A percentile compares a stretch with the other conserved stretches of the same genome.
phyloP scores from a whole-genome alignment of 2,329 filamentous ascomycete genomes.

The Albophoma yamanashiensis region DNA sequence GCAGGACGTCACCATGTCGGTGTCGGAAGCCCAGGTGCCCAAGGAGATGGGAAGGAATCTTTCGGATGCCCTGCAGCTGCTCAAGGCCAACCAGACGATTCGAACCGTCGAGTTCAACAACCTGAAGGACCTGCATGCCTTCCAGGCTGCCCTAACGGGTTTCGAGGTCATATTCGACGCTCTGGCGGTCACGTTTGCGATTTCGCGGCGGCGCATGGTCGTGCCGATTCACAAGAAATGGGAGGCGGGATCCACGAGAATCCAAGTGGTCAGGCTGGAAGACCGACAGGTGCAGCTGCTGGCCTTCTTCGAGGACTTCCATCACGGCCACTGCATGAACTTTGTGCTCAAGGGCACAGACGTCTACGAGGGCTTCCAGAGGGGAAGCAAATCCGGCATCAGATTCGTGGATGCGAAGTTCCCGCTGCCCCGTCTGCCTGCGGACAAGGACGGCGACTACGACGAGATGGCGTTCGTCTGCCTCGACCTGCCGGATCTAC shows the following conservation, averaged over 20 bases:
- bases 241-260: constrained; percentile 69
- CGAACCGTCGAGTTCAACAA: constrained; percentile 61
- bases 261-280: constrained; percentile 64
- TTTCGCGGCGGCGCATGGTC: constrained; percentile 76
- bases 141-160: constrained; percentile 70
- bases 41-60: constrained; percentile 54
- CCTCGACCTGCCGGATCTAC: constrained; percentile 78
- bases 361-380: constrained; percentile 60
- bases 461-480: constrained; percentile 67
- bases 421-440: constrained; percentile 56
- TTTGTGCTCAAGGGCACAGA: constrained; percentile 80
- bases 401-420: constrained; percentile 88
- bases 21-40: constrained; percentile 56
- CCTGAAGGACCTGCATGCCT: constrained; percentile 61
- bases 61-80: constrained; percentile 48
- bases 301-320: constrained; percentile 82
- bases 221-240: constrained; percentile 92
- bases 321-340: constrained; percentile 79
- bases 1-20: constrained; percentile 63
- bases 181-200: constrained; percentile 64
- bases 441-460: constrained; percentile 37
- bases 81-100: constrained; percentile 51
- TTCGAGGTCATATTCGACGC: constrained; percentile 67
- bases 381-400: constrained; percentile 57
- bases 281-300: constrained; percentile 68